Evolutionary conservation across 176 grass and related monocot genomes (phyloP), one percentile per base, ranked within the genome.

Genomic region (Triticum timopheevii): DNA sequence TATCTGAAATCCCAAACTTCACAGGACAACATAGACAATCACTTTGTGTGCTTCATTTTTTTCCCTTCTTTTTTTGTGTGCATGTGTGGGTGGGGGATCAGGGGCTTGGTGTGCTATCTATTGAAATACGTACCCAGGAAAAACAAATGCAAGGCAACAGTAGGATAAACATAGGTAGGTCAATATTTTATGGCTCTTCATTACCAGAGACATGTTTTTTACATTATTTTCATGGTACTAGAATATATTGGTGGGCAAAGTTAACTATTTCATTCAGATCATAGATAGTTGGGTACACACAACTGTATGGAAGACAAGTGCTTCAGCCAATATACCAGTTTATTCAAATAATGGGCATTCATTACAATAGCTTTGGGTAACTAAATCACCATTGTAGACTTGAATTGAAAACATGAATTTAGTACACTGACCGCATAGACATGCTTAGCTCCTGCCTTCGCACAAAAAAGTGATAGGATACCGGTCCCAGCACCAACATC

Each of bases 381-480:
- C 4, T 17, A 86, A 83, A 66, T 7, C 39, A 73, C 10, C 9
- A 3, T 59, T 10, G 67, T 39, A 79, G 28, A 1, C 65, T 11
- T 49, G 4, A 75, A 84, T 69, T 59, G 7, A 61, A 76, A 84
- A 80, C 7, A 87, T 63, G 24, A 19, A 45, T 10, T 77, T n/a
- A 74, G 45, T 7, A 16, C 47, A 85, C 88, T 86, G 70, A 98
- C 97, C 47, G 94, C 92, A 87, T 99, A 96, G n/a, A 99, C 97
- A 90, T 99, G 97, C 83, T 94, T 99, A 34, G 94, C 97, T 87
- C 97, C 94, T 49, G 97, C 90, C 87, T 96, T 99, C 77, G 94
- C 97, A 88, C 94, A 99, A 72, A 99, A 99, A 72, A 99, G 94
- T 25, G 97, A 99, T 47, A 99, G 87, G 76, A 99, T 99, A 59